phyloP scores from a whole-genome alignment of 108 stramenopile species.

The Nitzschia sp. region DNA sequence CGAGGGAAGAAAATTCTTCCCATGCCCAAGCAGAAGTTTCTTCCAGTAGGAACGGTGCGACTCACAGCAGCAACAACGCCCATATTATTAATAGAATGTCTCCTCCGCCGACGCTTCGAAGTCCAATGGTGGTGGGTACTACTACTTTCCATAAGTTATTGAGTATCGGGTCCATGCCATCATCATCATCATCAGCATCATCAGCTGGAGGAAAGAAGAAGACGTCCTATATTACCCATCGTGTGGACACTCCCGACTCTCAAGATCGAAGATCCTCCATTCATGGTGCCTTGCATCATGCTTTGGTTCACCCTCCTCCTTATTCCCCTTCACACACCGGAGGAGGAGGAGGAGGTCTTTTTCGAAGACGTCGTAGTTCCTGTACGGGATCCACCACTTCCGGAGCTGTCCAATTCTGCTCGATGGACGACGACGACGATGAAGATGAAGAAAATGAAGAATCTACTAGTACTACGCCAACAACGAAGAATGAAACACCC shows the following conservation, averaged over 20 bases:
- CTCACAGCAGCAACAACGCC: not conserved
- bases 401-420: not conserved
- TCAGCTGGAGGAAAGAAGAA: not conserved
- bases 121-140: not conserved
- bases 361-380: not conserved
- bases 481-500: not conserved
- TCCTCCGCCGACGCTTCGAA: not conserved
- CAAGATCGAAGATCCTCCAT: not conserved
- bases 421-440: constrained; percentile 1
- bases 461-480: not conserved
- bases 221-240: not conserved
- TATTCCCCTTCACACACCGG: too few species aligned
- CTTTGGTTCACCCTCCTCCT: not conserved
- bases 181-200: not conserved
- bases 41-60: too few species aligned
- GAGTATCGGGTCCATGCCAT: too few species aligned
- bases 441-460: not conserved
- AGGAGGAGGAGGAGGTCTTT: not conserved
- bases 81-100: not conserved
- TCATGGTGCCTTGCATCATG: not conserved
- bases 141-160: too few species aligned
- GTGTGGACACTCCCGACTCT: not conserved
- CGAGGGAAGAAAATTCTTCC: too few species aligned
- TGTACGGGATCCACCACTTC: not conserved
- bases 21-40: too few species aligned